These are phyloP conservation scores for Cercophora scortea DNA, from an alignment of 495 filamentous ascomycete species.

Conservation along the genomic window DNA sequence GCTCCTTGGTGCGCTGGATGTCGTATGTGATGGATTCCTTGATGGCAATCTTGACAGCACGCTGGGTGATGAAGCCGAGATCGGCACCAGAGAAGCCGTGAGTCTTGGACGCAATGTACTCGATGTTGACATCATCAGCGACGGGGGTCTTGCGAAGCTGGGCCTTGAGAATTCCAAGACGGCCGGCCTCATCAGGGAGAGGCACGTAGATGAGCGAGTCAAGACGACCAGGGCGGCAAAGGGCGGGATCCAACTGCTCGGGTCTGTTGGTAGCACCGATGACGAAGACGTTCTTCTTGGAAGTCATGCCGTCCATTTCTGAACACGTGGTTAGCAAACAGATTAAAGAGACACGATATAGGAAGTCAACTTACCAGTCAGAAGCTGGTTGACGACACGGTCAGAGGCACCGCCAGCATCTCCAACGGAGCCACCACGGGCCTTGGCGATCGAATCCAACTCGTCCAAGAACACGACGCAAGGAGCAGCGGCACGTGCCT, in stretches of 20 bases:
- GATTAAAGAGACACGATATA: neutral
- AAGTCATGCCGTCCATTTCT: constrained; percentile 99
- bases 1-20: constrained; percentile 81
- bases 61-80: constrained; percentile 97
- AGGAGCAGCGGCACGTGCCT: constrained; percentile 94
- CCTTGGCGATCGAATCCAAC: constrained; percentile 98
- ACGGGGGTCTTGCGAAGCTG: constrained; percentile 98
- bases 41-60: constrained; percentile 98
- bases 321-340: constrained; percentile 35
- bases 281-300: constrained; percentile 99
- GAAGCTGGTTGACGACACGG: constrained; percentile 98
- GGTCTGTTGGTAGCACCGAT: constrained; percentile 98
- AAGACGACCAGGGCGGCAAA: constrained; percentile 96
- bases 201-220: constrained; percentile 98
- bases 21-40: constrained; percentile 89
- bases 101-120: constrained; percentile 91
- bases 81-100: constrained; percentile 99
- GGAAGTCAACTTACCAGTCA: constrained; percentile 66
- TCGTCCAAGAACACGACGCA: constrained; percentile 99
- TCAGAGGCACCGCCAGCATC: constrained; percentile 98
- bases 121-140: constrained; percentile 73
- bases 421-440: constrained; percentile 92
- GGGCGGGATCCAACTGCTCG: constrained; percentile 93
- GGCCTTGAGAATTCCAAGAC: constrained; percentile 82
- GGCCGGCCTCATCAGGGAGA: constrained; percentile 81